Conservation (phyloP, 2,329 filamentous ascomycete genomes). For the Paecilomyces sp. region DNA sequence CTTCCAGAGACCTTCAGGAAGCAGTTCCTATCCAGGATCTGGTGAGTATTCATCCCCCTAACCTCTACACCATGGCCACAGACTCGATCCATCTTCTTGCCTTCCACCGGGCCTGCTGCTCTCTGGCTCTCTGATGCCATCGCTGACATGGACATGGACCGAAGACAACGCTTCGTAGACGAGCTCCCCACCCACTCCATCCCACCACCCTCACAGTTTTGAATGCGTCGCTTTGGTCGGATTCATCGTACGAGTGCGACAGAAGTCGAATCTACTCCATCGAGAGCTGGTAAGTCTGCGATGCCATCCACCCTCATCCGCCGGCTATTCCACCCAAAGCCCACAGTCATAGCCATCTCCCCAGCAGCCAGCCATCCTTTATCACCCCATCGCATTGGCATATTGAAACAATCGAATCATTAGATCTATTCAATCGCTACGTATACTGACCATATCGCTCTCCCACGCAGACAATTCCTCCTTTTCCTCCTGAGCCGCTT, state of each 20-base stretch:
- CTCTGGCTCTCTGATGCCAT: conserved; percentile 22
- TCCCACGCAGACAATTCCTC: conserved; percentile 16
- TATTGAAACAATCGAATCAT: conserved; percentile 3
- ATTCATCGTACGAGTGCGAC: conserved; percentile 23
- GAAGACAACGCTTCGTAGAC: conserved; percentile 27
- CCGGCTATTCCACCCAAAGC: conserved; percentile 19
- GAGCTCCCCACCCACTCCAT: conserved; percentile 16
- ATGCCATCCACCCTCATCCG: conserved; percentile 27
- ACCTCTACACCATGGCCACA: conserved; percentile 8
- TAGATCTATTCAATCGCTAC: conserved; percentile 1
- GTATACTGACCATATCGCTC: conserved; percentile 17
- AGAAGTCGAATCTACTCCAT: conserved; percentile 15
- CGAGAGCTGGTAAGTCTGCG: conserved; percentile 24
- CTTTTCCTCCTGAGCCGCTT: conserved; percentile 23
- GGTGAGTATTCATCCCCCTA: conserved; percentile 7
- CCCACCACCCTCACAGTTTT: conserved; percentile 12
- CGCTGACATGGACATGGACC: conserved; percentile 28
- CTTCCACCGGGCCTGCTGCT: background rate
- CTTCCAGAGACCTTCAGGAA: conserved; percentile 6
- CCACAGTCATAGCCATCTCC: conserved; percentile 4
- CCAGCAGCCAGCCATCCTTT: background rate
- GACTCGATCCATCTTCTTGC: conserved; percentile 7
- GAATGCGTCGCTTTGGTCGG: conserved; percentile 12
- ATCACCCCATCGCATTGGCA: conserved; percentile 4
- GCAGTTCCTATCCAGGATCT: background rate